phyloP scores from a whole-genome alignment of 2,329 filamentous ascomycete species.

The Orbilia blumenaviensis region DNA sequence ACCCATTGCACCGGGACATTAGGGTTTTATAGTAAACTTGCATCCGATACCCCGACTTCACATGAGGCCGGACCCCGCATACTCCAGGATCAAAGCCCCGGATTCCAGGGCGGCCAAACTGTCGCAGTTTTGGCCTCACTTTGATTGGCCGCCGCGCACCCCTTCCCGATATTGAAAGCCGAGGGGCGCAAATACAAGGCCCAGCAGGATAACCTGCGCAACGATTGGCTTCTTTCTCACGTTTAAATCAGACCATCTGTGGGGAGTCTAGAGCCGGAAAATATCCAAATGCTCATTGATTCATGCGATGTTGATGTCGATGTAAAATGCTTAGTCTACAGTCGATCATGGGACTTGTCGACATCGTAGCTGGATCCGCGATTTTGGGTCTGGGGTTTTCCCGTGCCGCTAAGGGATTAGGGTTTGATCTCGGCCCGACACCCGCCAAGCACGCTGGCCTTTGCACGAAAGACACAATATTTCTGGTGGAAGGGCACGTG shows the following conservation, averaged over 20 bases:
- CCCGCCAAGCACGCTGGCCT: not conserved
- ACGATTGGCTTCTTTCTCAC: not conserved
- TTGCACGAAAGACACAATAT: no score
- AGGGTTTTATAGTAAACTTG: slow-evolving; percentile 5
- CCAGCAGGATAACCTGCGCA: not conserved
- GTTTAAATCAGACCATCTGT: slow-evolving; percentile 3
- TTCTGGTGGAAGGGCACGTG: no score
- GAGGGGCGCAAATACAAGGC: not conserved
- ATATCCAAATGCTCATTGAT: slow-evolving; percentile 13
- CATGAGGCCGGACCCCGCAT: slow-evolving; percentile 19
- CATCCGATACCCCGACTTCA: slow-evolving; percentile 19
- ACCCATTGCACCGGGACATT: not conserved
- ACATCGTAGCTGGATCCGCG: not conserved
- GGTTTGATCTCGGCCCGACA: slow-evolving; percentile 24
- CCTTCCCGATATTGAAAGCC: slow-evolving; percentile 25
- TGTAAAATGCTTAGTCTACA: no score
- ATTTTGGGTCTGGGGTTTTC: slow-evolving; percentile 30
- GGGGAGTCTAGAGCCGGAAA: not conserved
- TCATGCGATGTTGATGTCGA: not conserved
- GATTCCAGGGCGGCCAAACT: not conserved
- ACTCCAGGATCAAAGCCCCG: slow-evolving; percentile 2
- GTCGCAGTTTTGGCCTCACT: not conserved
- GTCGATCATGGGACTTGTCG: not conserved
- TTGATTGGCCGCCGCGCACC: not conserved
- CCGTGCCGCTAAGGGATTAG: slow-evolving; percentile 7